These are phyloP conservation scores for Vitis rotundifolia DNA, from an alignment of 164 flowering plant genomes.

Conservation along the genomic window DNA sequence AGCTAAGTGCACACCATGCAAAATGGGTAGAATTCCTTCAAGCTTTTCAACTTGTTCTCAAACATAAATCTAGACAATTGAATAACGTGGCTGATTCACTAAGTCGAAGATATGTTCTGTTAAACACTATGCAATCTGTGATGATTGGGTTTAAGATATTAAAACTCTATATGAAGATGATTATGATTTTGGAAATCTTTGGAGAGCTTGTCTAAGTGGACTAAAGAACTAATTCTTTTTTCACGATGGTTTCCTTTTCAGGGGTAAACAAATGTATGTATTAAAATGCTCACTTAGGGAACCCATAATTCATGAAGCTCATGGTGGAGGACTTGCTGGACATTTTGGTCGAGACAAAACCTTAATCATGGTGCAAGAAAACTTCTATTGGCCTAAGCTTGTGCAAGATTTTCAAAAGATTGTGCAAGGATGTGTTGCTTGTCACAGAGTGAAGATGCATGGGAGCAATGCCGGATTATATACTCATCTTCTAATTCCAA, in stretches of 20 bases:
- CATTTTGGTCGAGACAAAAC: slow-evolving; percentile 5
- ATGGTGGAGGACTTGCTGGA: background rate
- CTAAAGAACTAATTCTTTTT: background rate
- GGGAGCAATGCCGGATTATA: background rate
- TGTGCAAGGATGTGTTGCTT: background rate
- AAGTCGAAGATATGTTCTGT: background rate
- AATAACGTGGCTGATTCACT: slow-evolving; percentile 22
- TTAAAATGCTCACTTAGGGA: background rate
- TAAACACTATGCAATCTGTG: background rate
- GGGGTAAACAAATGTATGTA: background rate
- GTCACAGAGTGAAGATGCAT: background rate
- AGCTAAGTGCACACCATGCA: background rate
- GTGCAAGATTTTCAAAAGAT: background rate
- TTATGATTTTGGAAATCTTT: background rate
- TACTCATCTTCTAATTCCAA: background rate
- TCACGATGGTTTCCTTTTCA: background rate
- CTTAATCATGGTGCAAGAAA: too few relatives aligned
- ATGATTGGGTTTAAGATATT: background rate
- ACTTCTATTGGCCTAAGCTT: slow-evolving; percentile 3
- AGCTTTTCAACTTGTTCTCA: background rate
- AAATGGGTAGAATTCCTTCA: slow-evolving; percentile 3
- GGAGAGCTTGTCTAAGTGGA: too few relatives aligned
- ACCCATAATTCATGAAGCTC: background rate
- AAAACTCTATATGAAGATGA: background rate
- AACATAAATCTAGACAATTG: background rate